These are phyloP conservation scores for Mycena galericulata DNA, from an alignment of 768 basidiomycete species.

Conservation along the genomic window DNA sequence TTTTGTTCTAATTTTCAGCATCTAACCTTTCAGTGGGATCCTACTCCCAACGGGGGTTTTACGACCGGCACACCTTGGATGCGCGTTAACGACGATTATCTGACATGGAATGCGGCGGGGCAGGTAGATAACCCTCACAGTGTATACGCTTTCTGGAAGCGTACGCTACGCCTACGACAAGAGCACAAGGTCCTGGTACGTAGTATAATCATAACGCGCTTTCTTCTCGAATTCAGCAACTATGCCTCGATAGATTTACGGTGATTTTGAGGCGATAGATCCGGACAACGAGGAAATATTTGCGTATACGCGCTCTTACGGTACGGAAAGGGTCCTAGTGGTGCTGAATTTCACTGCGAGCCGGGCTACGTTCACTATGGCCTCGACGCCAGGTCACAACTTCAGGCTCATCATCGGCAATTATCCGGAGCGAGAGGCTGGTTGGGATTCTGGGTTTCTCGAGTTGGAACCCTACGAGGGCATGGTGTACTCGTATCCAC, in stretches of 20 bases:
- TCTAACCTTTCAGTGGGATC: constrained; percentile 62
- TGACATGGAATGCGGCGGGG: constrained; percentile 64
- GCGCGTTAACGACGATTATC: constrained; percentile 77
- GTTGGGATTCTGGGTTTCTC: too few species aligned
- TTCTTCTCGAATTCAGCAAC: too few species aligned
- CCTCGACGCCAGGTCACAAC: constrained; percentile 16
- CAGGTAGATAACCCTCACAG: constrained; percentile 63
- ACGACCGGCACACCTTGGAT: constrained; percentile 78
- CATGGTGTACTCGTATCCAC: too few species aligned
- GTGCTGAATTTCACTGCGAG: constrained; percentile 60
- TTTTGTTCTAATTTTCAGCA: not conserved
- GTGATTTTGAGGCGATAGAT: constrained; percentile 66
- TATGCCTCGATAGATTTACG: constrained; percentile 60
- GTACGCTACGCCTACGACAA: constrained; percentile 66
- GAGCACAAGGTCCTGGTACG: constrained; percentile 65
- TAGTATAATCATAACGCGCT: not conserved
- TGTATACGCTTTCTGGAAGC: constrained; percentile 72
- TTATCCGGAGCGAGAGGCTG: too few species aligned
- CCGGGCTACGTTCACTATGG: constrained; percentile 35
- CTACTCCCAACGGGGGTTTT: constrained; percentile 69
- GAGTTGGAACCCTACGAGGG: too few species aligned
- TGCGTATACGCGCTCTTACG: constrained; percentile 61
- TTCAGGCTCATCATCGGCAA: constrained; percentile 46
- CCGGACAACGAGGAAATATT: constrained; percentile 62
- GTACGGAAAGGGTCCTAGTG: constrained; percentile 56